A percentile compares a stretch with the other conserved stretches of the same genome.
Conservation (phyloP, 176 grass and related monocot genomes). For the Miscanthus lutarioriparius region DNA sequence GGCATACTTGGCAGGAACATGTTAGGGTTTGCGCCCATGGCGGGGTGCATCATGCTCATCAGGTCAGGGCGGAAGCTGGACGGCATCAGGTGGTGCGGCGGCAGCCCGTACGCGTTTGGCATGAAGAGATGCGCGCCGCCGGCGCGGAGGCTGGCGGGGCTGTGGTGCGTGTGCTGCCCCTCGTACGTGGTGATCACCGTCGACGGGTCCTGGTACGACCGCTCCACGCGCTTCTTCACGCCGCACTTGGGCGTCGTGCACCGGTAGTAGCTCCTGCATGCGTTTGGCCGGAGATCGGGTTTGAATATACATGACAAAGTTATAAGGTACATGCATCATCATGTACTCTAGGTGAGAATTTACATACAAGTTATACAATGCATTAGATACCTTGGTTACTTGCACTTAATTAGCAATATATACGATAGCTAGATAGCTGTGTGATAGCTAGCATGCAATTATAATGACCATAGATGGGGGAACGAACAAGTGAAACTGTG, state of each 20-base stretch:
- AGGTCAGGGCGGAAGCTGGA: slow-evolving; percentile 37
- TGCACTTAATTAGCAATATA: neutral
- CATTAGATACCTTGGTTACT: neutral
- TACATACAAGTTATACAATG: neutral
- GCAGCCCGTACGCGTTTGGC: slow-evolving; percentile 12
- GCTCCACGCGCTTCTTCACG: slow-evolving; percentile 96
- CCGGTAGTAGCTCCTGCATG: slow-evolving; percentile 81
- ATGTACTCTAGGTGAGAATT: neutral
- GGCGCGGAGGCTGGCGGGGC: slow-evolving; percentile 60
- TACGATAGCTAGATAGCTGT: neutral
- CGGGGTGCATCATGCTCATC: slow-evolving; percentile 45
- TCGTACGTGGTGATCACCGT: slow-evolving; percentile 94
- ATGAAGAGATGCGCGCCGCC: slow-evolving; percentile 49
- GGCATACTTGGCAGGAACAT: slow-evolving; percentile 52
- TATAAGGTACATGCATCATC: neutral
- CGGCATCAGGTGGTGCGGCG: slow-evolving; percentile 37
- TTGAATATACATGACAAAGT: neutral
- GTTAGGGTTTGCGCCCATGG: slow-evolving; percentile 55
- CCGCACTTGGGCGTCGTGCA: slow-evolving; percentile 90
- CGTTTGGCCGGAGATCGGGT: neutral
- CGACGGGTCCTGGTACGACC: slow-evolving; percentile 83
- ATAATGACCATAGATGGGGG: neutral
- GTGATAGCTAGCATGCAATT: neutral
- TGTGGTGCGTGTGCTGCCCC: slow-evolving; percentile 88
- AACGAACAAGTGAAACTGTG: neutral